These are phyloP conservation scores for Rhizopus delemar DNA, from an alignment of 371 early-diverging fungal species.

Conservation along the genomic window DNA sequence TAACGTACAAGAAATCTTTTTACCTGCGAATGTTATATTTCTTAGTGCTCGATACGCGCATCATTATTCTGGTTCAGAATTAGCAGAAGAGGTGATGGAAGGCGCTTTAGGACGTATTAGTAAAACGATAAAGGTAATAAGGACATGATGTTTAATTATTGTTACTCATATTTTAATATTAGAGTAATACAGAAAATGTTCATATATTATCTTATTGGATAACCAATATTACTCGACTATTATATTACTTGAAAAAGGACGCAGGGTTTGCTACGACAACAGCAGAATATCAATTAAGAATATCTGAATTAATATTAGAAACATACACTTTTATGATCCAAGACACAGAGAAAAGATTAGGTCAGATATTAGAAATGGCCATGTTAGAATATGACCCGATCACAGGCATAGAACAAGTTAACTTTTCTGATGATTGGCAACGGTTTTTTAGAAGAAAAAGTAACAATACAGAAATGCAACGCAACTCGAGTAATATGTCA, in stretches of 20 bases:
- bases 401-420: slow-evolving; percentile 56
- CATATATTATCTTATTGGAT: slow-evolving; percentile 72
- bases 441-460: slow-evolving; percentile 47
- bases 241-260: slow-evolving; percentile 84
- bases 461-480: slow-evolving; percentile 12
- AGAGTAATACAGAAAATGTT: slow-evolving; percentile 28
- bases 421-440: slow-evolving; percentile 64
- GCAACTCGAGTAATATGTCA: not conserved
- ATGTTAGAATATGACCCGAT: slow-evolving; percentile 72
- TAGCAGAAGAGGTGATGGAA: slow-evolving; percentile 69
- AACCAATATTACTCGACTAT: slow-evolving; percentile 72
- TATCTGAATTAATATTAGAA: slow-evolving; percentile 74
- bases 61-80: slow-evolving; percentile 72
- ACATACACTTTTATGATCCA: slow-evolving; percentile 61
- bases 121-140: slow-evolving; percentile 57
- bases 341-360: slow-evolving; percentile 60
- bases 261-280: slow-evolving; percentile 62
- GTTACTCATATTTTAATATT: not conserved
- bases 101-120: slow-evolving; percentile 65
- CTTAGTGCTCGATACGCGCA: slow-evolving; percentile 87
- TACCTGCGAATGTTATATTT: slow-evolving; percentile 86
- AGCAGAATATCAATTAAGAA: slow-evolving; percentile 58
- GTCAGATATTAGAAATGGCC: slow-evolving; percentile 59
- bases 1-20: slow-evolving; percentile 55
- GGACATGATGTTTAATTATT: not conserved